A percentile compares a stretch with the other conserved stretches of the same genome.
phyloP scores from a whole-genome alignment of 805 yeast genomes.

The Saccharomyces jurei region DNA sequence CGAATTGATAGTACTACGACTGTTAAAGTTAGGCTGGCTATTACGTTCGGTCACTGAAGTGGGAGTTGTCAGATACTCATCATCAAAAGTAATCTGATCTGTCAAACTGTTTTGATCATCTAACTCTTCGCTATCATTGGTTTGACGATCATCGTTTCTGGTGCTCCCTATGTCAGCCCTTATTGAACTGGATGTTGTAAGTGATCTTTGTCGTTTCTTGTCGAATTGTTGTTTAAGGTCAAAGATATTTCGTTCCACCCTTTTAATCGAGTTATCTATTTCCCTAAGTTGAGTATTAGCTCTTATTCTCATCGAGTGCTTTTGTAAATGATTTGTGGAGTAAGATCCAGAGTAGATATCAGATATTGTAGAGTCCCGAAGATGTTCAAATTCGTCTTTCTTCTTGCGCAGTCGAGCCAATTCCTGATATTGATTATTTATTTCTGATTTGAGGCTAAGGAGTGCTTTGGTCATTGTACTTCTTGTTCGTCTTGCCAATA shows the following conservation, averaged over 20 bases:
- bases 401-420: constrained; percentile 14
- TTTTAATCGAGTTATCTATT: constrained; percentile 23
- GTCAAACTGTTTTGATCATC: background rate
- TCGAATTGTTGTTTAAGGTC: constrained; percentile 21
- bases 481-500: constrained; percentile 17
- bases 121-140: background rate
- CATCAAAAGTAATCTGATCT: background rate
- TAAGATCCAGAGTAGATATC: constrained; percentile 30
- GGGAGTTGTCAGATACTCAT: background rate
- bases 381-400: constrained; percentile 21
- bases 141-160: background rate
- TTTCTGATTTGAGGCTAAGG: constrained; percentile 15
- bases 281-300: constrained; percentile 29
- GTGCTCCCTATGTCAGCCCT: background rate
- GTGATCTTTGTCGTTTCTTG: background rate
- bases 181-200: background rate
- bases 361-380: constrained; percentile 21
- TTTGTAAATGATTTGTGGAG: constrained; percentile 30
- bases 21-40: background rate
- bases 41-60: background rate
- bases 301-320: constrained; percentile 29
- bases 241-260: constrained; percentile 19
- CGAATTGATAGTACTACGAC: background rate
- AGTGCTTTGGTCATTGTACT: constrained; percentile 18
- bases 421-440: constrained; percentile 18